A percentile compares a stretch with the other conserved stretches of the same genome.
These are phyloP conservation scores for Bretziella fagacearum DNA, from an alignment of 2,329 filamentous ascomycete genomes.

Conservation along the genomic window DNA sequence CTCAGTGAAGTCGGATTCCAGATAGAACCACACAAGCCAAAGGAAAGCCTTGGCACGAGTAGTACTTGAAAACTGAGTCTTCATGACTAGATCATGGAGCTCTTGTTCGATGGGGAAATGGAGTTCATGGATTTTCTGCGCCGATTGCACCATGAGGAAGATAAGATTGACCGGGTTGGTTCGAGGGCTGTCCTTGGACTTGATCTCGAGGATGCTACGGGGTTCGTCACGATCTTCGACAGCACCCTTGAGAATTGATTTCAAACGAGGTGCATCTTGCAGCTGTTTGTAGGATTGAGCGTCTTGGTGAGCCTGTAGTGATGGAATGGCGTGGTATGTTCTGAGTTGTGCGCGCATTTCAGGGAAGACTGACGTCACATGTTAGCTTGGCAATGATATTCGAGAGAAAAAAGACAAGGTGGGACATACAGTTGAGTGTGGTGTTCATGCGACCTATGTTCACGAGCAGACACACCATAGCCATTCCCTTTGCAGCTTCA, in stretches of 20 bases:
- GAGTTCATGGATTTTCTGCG: slow-evolving; percentile 77
- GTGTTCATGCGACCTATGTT: slow-evolving; percentile 99
- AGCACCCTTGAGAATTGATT: slow-evolving; percentile 92
- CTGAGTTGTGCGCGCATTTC: slow-evolving; percentile 96
- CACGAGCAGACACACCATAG: slow-evolving; percentile 94
- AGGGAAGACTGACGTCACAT: slow-evolving; percentile 58
- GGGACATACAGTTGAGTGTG: slow-evolving; percentile 71
- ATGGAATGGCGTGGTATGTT: slow-evolving; percentile 96
- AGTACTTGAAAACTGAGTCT: slow-evolving; percentile 60
- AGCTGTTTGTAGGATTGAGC: slow-evolving; percentile 94
- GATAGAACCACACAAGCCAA: slow-evolving; percentile 98
- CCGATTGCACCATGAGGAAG: slow-evolving; percentile 81
- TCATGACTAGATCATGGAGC: slow-evolving; percentile 95
- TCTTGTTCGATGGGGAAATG: slow-evolving; percentile 76
- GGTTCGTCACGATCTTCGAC: slow-evolving; percentile 82
- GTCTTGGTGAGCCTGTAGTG: slow-evolving; percentile 85
- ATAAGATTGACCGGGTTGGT: slow-evolving; percentile 97
- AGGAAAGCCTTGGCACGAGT: slow-evolving; percentile 79
- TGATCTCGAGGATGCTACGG: slow-evolving; percentile 67
- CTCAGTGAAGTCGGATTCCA: slow-evolving; percentile 85
- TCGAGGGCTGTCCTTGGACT: slow-evolving; percentile 44
- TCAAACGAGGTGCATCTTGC: slow-evolving; percentile 86
- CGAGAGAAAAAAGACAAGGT: background rate
- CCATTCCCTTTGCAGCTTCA: slow-evolving; percentile 90
- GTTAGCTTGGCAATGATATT: background rate